These are phyloP conservation scores for Geum urbanum DNA, from an alignment of 306 rosid genomes.

Conservation along the genomic window DNA sequence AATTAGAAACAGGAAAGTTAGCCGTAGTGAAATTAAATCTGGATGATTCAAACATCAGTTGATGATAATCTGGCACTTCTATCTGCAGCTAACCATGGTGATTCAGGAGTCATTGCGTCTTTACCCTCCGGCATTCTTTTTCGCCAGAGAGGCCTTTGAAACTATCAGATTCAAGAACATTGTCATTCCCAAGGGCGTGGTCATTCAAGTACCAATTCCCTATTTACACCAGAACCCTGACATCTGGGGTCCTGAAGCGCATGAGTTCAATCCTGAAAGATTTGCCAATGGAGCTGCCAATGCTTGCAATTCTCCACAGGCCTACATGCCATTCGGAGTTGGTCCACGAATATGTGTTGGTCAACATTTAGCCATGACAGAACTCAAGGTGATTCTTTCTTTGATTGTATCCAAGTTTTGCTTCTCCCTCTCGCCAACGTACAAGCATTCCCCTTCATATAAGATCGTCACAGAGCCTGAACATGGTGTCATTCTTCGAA, in stretches of 20 bases:
- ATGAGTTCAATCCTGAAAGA: conserved; percentile 54
- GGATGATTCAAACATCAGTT: too few species aligned
- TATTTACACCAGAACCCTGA: conserved; percentile 38
- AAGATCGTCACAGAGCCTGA: conserved; percentile 25
- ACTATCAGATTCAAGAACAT: conserved; percentile 40
- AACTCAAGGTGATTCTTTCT: conserved; percentile 45
- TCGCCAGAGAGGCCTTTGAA: conserved; percentile 34
- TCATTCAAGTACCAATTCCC: conserved; percentile 38
- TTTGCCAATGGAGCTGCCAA: conserved; percentile 45
- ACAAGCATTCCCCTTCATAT: conserved; percentile 26
- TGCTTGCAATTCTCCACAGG: conserved; percentile 50
- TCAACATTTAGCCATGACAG: conserved; percentile 50
- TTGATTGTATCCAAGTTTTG: conserved; percentile 29
- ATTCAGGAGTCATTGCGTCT: conserved; percentile 61
- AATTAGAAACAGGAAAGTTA: not conserved
- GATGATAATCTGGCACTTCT: not conserved
- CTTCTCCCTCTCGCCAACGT: conserved; percentile 16
- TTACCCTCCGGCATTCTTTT: conserved; percentile 36
- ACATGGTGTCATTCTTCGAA: conserved; percentile 23
- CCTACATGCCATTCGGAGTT: conserved; percentile 51
- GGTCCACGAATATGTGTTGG: conserved; percentile 56
- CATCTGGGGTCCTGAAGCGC: conserved; percentile 57
- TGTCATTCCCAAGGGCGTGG: conserved; percentile 49
- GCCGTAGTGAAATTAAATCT: not conserved
- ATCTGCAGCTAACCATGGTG: conserved; percentile 54